Conservation (phyloP, 2,329 filamentous ascomycete genomes). For the Microdochium paspali region DNA sequence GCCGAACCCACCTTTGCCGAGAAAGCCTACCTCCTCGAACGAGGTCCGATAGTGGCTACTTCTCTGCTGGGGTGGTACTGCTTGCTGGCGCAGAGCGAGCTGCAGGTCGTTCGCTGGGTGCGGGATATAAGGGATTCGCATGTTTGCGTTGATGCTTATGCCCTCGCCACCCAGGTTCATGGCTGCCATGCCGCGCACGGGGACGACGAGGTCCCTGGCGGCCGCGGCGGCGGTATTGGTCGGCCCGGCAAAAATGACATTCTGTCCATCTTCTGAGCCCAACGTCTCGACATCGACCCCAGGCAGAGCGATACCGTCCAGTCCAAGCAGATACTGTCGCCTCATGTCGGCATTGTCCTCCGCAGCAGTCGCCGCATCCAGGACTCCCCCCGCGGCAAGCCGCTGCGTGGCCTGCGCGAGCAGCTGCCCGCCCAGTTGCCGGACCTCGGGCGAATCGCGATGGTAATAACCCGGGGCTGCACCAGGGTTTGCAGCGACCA, state of each 20-base stretch:
- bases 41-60: conserved; percentile 17
- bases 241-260: not conserved
- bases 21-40: conserved; percentile 15
- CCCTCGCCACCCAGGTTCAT: conserved; percentile 9
- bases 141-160: too few relatives aligned
- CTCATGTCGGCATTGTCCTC: conserved; percentile 10
- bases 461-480: conserved; percentile 13
- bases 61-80: conserved; percentile 1
- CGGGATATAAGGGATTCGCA: conserved; percentile 10
- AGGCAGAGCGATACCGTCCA: conserved; percentile 13
- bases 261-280: conserved; percentile 1
- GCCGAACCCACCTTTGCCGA: conserved; percentile 21
- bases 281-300: conserved; percentile 2
- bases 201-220: conserved; percentile 7
- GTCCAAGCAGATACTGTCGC: conserved; percentile 16
- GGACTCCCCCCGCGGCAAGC: conserved; percentile 13
- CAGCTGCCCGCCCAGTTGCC: conserved; percentile 12
- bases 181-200: conserved; percentile 12
- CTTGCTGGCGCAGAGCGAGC: conserved; percentile 6
- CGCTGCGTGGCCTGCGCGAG: conserved; percentile 14
- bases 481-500: conserved; percentile 13
- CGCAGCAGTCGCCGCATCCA: conserved; percentile 9
- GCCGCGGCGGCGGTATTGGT: not conserved
- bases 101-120: conserved; percentile 13
- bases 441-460: conserved; percentile 16